Evolutionary conservation across 768 basidiomycete species (phyloP).

Genomic region (Cyclocybe cylindracea): DNA sequence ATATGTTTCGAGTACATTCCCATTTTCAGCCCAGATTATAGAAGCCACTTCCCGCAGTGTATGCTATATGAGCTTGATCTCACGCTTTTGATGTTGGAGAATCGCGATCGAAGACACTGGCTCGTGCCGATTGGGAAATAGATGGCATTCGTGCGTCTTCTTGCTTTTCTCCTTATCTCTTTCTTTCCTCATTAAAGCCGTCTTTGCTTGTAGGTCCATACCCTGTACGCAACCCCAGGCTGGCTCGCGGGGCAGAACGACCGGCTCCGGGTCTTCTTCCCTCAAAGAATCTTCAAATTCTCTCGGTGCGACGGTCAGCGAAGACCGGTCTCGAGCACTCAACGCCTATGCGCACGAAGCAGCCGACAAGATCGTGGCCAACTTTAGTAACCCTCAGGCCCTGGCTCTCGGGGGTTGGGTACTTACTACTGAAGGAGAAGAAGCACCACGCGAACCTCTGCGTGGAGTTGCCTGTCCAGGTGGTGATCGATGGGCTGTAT

Average conservation of each 20-base stretch:
- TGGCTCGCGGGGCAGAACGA: constrained; percentile 83
- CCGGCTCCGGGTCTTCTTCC: constrained; percentile 63
- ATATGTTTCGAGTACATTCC: too few relatives aligned
- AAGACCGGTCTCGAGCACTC: too few relatives aligned
- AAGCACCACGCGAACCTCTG: constrained; percentile 2
- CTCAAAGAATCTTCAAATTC: background rate
- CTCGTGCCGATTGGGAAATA: constrained; percentile 60
- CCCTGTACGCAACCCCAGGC: constrained; percentile 59
- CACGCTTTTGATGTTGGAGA: too few relatives aligned
- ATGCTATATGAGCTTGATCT: too few relatives aligned
- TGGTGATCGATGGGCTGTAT: constrained; percentile 88
- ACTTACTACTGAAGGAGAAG: background rate
- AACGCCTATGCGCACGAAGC: constrained; percentile 33
- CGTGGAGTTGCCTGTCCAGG: constrained; percentile 47
- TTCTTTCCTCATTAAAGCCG: constrained; percentile 26
- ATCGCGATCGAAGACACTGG: constrained; percentile 76
- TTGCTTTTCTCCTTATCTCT: constrained; percentile 33
- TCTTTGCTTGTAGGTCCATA: constrained; percentile 45
- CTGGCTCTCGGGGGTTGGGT: too few relatives aligned
- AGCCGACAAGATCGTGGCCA: too few relatives aligned
- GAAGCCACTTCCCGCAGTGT: too few relatives aligned
- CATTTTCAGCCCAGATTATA: too few relatives aligned
- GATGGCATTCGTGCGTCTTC: constrained; percentile 67
- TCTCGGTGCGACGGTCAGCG: too few relatives aligned
- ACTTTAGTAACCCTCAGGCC: too few relatives aligned